These are phyloP conservation scores for Mucor sp. DNA, from an alignment of 371 early-diverging fungal genomes.

Conservation along the genomic window DNA sequence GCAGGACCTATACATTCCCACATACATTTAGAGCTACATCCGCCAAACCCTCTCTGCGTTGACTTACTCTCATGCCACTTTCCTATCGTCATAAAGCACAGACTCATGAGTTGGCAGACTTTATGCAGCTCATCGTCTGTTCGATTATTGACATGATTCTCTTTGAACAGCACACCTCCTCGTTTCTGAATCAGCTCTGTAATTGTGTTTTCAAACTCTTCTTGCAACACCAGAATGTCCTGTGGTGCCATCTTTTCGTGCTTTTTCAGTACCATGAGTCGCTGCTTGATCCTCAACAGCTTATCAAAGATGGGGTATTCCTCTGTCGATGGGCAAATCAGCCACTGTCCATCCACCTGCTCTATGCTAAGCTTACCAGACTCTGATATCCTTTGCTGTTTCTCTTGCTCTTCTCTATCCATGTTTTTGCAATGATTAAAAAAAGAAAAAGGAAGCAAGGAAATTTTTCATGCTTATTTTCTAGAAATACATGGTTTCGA, in stretches of 20 bases:
- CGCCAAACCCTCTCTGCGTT: not conserved
- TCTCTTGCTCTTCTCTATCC: not conserved
- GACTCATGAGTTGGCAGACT: conserved; percentile 13
- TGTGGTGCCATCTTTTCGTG: not conserved
- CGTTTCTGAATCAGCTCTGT: conserved; percentile 1
- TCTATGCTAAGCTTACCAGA: not conserved
- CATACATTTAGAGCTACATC: not conserved
- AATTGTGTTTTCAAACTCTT: conserved; percentile 6
- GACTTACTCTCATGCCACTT: conserved; percentile 12
- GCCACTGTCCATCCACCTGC: no score
- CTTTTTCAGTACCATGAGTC: conserved; percentile 5
- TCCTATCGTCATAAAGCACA: conserved; percentile 14
- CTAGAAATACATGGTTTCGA: not conserved
- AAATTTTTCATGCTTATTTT: not conserved
- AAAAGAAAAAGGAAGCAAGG: not conserved
- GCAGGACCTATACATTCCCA: not conserved
- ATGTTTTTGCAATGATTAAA: not conserved
- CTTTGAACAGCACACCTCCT: conserved; percentile 2
- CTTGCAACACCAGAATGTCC: not conserved
- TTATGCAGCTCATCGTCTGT: conserved; percentile 14
- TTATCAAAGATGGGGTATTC: conserved; percentile 10
- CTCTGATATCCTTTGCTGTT: conserved; percentile 8
- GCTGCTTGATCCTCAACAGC: conserved; percentile 3
- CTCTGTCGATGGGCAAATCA: not conserved
- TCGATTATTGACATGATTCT: conserved; percentile 8